Percentiles rank a stretch among this genome's conserved stretches.
Conservation (phyloP, 1,139 yeast genomes). For the Saccharomyces hybrid region DNA sequence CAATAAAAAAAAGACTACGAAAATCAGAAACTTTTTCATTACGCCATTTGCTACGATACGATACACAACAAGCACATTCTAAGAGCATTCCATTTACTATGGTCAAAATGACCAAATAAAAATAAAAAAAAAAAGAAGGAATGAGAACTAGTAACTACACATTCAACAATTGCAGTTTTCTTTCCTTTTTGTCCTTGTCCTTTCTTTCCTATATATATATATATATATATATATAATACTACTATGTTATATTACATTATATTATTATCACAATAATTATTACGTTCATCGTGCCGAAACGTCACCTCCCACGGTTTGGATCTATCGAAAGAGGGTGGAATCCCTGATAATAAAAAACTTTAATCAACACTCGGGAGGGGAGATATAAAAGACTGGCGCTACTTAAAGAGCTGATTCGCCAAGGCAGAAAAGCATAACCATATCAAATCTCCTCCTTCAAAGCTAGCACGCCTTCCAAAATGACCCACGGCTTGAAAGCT, state of each 20-base stretch:
- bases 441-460: too few relatives aligned
- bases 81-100: background rate
- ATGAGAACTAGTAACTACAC: background rate
- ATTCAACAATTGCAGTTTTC: background rate
- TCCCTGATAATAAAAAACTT: background rate
- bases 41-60: conserved; percentile 1
- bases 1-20: background rate
- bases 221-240: background rate
- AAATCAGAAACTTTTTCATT: background rate
- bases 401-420: background rate
- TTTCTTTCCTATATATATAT: background rate
- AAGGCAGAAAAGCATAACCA: background rate
- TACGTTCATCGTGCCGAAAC: background rate
- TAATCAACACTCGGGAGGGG: background rate
- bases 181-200: background rate
- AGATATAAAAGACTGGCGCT: background rate
- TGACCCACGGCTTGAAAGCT: background rate
- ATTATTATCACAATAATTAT: background rate
- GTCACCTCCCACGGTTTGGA: background rate
- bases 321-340: background rate
- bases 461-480: background rate
- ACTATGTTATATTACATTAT: background rate
- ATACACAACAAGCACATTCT: conserved; percentile 1
- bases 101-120: background rate
- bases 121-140: background rate